Evolutionary conservation across 2,329 filamentous ascomycete species (phyloP), one percentile per base, ranked within the genome.

Genomic region (Allantophomopsis cytisporea): DNA sequence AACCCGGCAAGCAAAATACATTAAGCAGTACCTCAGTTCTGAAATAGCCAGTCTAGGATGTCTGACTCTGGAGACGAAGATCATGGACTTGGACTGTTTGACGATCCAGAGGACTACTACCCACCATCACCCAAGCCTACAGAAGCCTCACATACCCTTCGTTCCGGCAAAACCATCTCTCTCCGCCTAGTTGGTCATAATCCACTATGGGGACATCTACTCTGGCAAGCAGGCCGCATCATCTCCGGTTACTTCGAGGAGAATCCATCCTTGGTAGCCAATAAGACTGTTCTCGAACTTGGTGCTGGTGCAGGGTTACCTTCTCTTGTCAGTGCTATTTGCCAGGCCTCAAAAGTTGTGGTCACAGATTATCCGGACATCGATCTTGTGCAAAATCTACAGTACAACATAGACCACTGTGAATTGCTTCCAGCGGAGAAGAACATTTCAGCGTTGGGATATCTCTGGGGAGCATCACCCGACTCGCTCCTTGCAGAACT

Each of bases 211-310:
- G 88, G 85, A 13, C 85, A 95, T 60, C 72, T 83, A 47, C 71
- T 95, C 21, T 96, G 89, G 89, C 93, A 95, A 59, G 88, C 85
- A 44, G 80, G 81, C 43, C 80, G 83, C 45, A 76, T 84, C 31
- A 71, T 89, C 37, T 76, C 87, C 13, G 68, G 76, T 48, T 87
- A 87, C 60, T 76, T 95, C 42, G 85, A 94, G 60, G 63, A 72
- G 33, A 66, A 76, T 46, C 69, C 76, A n/a, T 52, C 59, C 7
- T 68, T 84, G 4, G 69, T 94, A n/a, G 53, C 61, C 12, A 69
- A 61, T 46, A 79, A 75, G 54, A 76, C 77, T n/a, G 73, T 95
- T 2, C 73, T 95, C 7, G 89, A 95, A 60, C 75, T 95, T 17
- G 89, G 89, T 36, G 88, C 89, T 3, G 89, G 85, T 12, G 85